A percentile compares a stretch with the other conserved stretches of the same genome.
phyloP scores from a whole-genome alignment of 371 early-diverging fungal genomes.

The Coemansia sp. region DNA sequence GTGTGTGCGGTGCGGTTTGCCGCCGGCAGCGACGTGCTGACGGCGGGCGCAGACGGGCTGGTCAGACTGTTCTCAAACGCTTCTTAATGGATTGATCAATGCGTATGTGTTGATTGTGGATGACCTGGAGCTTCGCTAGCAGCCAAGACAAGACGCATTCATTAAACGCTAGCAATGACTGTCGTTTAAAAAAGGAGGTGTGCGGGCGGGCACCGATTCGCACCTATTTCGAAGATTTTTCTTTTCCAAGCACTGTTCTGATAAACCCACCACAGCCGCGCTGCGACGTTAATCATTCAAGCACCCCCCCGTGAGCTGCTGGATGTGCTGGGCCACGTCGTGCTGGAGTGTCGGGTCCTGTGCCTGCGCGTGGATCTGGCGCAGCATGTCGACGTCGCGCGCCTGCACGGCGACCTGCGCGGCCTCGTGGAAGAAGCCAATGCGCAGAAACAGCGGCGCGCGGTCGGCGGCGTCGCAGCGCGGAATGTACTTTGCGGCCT shows the following conservation, averaged over 20 bases:
- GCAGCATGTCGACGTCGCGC: slow-evolving; percentile 66
- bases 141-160: no score
- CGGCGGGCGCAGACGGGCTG: slow-evolving; percentile 30
- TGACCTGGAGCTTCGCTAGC: not conserved
- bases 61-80: slow-evolving; percentile 1
- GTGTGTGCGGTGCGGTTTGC: slow-evolving; percentile 16
- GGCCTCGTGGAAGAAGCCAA: slow-evolving; percentile 76
- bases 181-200: no score
- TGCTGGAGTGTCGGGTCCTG: slow-evolving; percentile 37
- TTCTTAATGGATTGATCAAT: not conserved
- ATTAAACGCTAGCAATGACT: no score
- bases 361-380: slow-evolving; percentile 48
- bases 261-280: not conserved
- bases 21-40: slow-evolving; percentile 2
- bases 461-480: slow-evolving; percentile 68
- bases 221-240: no score
- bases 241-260: no score
- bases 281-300: not conserved
- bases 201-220: no score
- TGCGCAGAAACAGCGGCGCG: slow-evolving; percentile 70
- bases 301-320: slow-evolving; percentile 11
- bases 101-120: not conserved
- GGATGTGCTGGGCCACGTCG: slow-evolving; percentile 40
- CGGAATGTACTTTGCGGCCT: slow-evolving; percentile 77
- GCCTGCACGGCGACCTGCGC: slow-evolving; percentile 69